Evolutionary conservation across 1,284 basidiomycete genomes (phyloP).

Genomic region (Xerocomus minutiporus): DNA sequence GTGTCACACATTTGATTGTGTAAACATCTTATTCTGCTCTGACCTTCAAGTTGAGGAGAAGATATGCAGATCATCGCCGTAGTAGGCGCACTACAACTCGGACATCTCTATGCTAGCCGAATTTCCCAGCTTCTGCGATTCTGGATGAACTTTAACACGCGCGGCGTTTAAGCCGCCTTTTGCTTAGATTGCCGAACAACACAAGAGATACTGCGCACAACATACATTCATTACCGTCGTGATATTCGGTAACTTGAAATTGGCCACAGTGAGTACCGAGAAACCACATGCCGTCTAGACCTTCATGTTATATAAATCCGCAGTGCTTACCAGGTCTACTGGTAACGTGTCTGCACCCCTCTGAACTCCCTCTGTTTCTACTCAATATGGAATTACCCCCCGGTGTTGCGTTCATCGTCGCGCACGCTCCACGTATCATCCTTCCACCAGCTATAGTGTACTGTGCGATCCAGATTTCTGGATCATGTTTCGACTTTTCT

Average conservation of each 20-base stretch:
- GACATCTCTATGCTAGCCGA: no score
- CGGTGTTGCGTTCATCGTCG: slow-evolving; percentile 21
- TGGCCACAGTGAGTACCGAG: not conserved
- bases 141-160: no score
- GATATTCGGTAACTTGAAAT: not conserved
- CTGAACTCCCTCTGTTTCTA: not conserved
- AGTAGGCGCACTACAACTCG: no score
- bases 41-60: no score
- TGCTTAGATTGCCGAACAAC: not conserved
- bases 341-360: not conserved
- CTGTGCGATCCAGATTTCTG: slow-evolving; percentile 9
- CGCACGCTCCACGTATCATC: slow-evolving; percentile 18
- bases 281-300: slow-evolving; percentile 7
- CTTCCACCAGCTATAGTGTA: slow-evolving; percentile 19
- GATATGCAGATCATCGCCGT: no score
- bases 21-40: no score
- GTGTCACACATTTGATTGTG: no score
- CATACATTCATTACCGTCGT: not conserved
- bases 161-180: no score
- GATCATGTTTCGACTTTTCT: not conserved
- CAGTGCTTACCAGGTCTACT: not conserved
- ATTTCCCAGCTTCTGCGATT: no score
- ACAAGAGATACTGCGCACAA: not conserved
- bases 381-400: slow-evolving; percentile 26
- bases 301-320: slow-evolving; percentile 10